These are phyloP conservation scores for Hypoxylon cercidicola DNA, from an alignment of 495 filamentous ascomycete species.

Conservation along the genomic window DNA sequence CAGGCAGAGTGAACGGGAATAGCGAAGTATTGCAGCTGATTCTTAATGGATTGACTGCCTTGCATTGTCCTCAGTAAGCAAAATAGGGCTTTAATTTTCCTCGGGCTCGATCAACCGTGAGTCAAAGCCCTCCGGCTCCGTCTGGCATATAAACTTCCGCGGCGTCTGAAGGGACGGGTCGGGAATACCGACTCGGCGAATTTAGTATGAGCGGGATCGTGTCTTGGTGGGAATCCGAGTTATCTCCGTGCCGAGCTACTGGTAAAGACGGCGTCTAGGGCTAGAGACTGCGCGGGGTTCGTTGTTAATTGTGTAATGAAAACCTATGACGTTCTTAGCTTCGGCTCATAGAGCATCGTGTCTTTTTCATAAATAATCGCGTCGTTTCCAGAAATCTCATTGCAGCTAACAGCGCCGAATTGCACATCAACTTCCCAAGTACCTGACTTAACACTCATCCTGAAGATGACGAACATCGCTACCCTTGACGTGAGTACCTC, in stretches of 20 bases:
- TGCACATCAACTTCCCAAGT: background rate
- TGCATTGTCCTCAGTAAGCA: background rate
- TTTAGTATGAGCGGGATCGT: slow-evolving; percentile 35
- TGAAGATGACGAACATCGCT: slow-evolving; percentile 49
- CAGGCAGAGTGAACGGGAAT: too few relatives aligned
- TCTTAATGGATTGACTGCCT: background rate
- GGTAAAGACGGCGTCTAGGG: slow-evolving; percentile 29
- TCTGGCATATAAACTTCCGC: slow-evolving; percentile 8
- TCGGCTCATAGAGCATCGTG: slow-evolving; percentile 15
- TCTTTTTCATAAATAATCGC: slow-evolving; percentile 15
- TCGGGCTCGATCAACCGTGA: slow-evolving; percentile 22
- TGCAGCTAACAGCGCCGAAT: background rate
- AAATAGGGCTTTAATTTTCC: background rate
- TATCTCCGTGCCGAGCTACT: slow-evolving; percentile 42
- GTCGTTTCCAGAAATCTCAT: background rate
- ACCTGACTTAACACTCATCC: background rate
- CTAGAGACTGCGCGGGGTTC: slow-evolving; percentile 38
- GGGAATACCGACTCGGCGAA: slow-evolving; percentile 30
- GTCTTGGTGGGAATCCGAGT: slow-evolving; percentile 35
- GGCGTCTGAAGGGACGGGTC: slow-evolving; percentile 26
- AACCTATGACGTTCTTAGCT: slow-evolving; percentile 30
- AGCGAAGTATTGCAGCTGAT: background rate
- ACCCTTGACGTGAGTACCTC: slow-evolving; percentile 51
- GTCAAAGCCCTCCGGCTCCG: slow-evolving; percentile 13
- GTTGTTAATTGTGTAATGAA: slow-evolving; percentile 3